phyloP scores from a whole-genome alignment of 345 rosid species.

The Abelmoschus esculentus region DNA sequence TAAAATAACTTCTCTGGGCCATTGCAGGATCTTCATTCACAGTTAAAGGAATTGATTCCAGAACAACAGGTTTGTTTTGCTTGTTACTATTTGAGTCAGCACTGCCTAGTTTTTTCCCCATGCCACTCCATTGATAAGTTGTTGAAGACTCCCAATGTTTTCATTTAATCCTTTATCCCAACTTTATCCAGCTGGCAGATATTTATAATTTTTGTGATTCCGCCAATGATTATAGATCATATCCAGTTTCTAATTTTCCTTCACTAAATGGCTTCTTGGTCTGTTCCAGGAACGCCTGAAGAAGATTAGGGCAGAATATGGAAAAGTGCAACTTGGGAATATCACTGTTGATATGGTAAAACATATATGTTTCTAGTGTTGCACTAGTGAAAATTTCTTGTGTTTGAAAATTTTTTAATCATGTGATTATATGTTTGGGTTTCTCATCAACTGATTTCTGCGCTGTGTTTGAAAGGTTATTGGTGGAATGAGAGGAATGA shows the following conservation, averaged over 20 bases:
- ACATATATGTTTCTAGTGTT: conserved; percentile 1
- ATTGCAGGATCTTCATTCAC: no score
- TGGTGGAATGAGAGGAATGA: conserved; percentile 99
- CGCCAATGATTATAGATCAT: background rate
- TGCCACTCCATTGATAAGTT: background rate
- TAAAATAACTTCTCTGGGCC: no score
- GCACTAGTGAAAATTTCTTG: background rate
- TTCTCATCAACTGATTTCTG: conserved; percentile 3
- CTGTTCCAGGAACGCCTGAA: conserved; percentile 76
- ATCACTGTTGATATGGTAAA: conserved; percentile 89
- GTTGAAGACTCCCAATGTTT: background rate
- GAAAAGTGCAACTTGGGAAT: conserved; percentile 86
- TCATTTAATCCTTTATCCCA: no score
- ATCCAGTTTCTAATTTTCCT: background rate
- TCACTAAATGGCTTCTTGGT: conserved; percentile 2
- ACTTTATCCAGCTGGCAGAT: background rate
- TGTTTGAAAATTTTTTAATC: no score
- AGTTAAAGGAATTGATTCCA: conserved; percentile 49
- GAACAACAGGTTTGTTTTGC: conserved; percentile 67
- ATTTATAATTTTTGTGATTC: background rate
- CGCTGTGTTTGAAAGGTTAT: conserved; percentile 47
- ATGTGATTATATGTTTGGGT: background rate
- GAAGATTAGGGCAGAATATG: conserved; percentile 72
- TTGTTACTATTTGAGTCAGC: background rate
- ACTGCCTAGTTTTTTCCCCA: background rate